Conservation (phyloP, 768 basidiomycete species). For the Leccinellum albellum region DNA sequence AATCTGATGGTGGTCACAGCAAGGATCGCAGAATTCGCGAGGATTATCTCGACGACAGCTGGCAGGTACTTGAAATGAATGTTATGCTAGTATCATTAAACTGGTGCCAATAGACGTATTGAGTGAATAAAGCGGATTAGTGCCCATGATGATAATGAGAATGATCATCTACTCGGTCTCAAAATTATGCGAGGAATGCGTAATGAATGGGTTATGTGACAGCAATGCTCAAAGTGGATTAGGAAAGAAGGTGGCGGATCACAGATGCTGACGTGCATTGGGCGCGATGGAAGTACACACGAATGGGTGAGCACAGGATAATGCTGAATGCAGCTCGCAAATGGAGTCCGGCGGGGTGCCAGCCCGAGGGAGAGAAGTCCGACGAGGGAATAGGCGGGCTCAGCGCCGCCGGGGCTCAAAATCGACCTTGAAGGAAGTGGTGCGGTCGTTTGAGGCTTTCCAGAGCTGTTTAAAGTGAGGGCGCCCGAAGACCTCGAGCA, state of each 20-base stretch:
- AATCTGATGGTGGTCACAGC: conserved; percentile 5
- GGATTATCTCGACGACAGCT: conserved; percentile 4
- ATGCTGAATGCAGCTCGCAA: conserved; percentile 5
- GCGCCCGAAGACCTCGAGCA: conserved; percentile 71
- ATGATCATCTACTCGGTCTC: conserved; percentile 27
- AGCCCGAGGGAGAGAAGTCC: conserved; percentile 14
- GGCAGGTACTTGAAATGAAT: conserved; percentile 21
- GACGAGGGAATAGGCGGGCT: conserved; percentile 17
- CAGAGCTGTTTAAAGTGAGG: conserved; percentile 69
- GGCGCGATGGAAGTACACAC: conserved; percentile 17
- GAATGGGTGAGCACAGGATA: conserved; percentile 7
- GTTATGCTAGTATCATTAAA: conserved; percentile 33
- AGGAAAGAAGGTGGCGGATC: conserved; percentile 25
- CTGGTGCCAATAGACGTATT: conserved; percentile 22
- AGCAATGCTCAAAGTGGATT: conserved; percentile 32
- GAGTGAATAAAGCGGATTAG: conserved; percentile 32
- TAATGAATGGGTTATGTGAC: conserved; percentile 37
- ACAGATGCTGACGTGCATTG: conserved; percentile 20
- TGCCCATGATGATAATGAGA: conserved; percentile 27
- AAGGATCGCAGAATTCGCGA: conserved; percentile 6
- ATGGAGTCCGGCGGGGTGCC: conserved; percentile 8
- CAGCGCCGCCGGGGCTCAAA: conserved; percentile 43
- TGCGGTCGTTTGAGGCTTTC: conserved; percentile 67
- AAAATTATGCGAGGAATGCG: conserved; percentile 33
- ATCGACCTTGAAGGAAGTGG: conserved; percentile 72